These are phyloP conservation scores for Inga leiocalycina DNA, from an alignment of 306 rosid genomes.

Conservation along the genomic window DNA sequence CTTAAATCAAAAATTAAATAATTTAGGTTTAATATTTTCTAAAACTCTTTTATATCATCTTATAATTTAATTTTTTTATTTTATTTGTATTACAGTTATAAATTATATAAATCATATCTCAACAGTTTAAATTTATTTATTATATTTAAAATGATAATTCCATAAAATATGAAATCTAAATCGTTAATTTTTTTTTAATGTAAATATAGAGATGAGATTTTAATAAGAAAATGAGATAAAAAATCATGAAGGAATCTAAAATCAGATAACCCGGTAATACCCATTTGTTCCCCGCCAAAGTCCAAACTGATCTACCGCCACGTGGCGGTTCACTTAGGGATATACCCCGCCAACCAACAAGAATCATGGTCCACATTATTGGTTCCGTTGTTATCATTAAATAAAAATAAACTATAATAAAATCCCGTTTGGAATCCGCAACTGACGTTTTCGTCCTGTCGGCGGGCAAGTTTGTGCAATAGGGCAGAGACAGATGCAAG, in stretches of 20 bases:
- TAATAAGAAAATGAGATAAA: too few species aligned
- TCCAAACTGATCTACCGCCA: conserved; percentile 7
- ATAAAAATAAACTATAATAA: background rate
- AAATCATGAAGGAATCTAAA: too few species aligned
- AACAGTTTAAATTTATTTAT: too few species aligned
- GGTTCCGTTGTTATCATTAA: background rate
- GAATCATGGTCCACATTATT: background rate
- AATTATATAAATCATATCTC: too few species aligned
- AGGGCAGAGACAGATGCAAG: background rate
- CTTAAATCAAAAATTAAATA: too few species aligned
- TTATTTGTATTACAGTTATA: too few species aligned
- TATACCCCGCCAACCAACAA: background rate
- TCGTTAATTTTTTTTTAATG: too few species aligned
- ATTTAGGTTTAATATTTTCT: too few species aligned
- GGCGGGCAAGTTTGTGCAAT: background rate
- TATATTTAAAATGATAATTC: too few species aligned
- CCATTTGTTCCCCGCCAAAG: background rate
- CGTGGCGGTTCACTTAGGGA: conserved; percentile 6
- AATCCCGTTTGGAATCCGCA: conserved; percentile 36
- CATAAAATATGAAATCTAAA: too few species aligned
- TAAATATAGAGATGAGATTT: accelerated
- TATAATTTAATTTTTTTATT: too few species aligned
- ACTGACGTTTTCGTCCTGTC: background rate
- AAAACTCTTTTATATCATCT: too few species aligned
- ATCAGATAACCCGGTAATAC: background rate